Evolutionary conservation across 208 protist species (phyloP), one percentile per base, ranked within the genome.

Genomic region (Spongospora subterranea): DNA sequence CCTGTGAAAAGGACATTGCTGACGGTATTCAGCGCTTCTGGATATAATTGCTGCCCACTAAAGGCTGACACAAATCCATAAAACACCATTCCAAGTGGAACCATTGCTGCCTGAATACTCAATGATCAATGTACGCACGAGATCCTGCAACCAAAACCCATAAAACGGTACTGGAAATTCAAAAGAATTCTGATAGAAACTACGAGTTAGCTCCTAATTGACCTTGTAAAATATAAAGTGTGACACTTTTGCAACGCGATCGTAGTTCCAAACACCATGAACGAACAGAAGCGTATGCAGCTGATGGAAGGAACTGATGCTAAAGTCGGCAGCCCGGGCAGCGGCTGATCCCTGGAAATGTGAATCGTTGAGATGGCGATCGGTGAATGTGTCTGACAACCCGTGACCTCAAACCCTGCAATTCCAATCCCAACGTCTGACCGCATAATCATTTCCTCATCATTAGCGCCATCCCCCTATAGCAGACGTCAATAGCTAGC

Each of bases 141-240:
- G n/a, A n/a, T n/a, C n/a, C n/a, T n/a, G n/a, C n/a, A n/a, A n/a
- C n/a, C n/a, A n/a, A n/a, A n/a, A n/a, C n/a, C n/a, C n/a, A n/a
- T n/a, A n/a, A n/a, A n/a, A n/a, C n/a, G n/a, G n/a, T n/a, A n/a
- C n/a, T n/a, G n/a, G n/a, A n/a, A n/a, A n/a, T n/a, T n/a, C n/a
- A n/a, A n/a, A n/a, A n/a, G n/a, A n/a, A n/a, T n/a, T n/a, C n/a
- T n/a, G n/a, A n/a, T n/a, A n/a, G n/a, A n/a, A n/a, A 45, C 6
- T 17, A 82, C 35, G 6, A 35, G 17, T 39, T 6, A 82, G 11
- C 17, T 35, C 11, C 71, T 82, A 6, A 82, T n/a, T 13, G 11
- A 82, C 71, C 71, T 82, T 82, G n/a, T 82, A 82, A n/a, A 82
- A 82, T 39, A 82, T 82, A n/a, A 82, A 82, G 35, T 82, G 71